Base-by-base conservation (phyloP, 306 rosid species). In the Medicago lupulina region DNA sequence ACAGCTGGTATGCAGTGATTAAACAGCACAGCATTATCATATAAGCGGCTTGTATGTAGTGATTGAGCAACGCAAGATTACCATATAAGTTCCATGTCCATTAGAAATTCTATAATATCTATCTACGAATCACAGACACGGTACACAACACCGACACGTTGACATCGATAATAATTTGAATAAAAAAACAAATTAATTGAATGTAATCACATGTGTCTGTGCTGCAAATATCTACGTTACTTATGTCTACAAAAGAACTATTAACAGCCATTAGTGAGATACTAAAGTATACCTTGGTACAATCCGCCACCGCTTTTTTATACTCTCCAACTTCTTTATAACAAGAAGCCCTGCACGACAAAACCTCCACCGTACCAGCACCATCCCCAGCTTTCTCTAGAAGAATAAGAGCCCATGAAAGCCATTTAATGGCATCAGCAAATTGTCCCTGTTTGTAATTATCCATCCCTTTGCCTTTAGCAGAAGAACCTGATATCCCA, bases 291-390 rank as follows among this genome's bases (percentile, higher is more conserved):
- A 96, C 99, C 99, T 87, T 89, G 40, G 99, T 87, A 86, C 99
- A 96, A 79, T 96, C 99, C 4, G 92, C 97, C 73, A 96, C 99
- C 4, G 98, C 98, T 80, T 96, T 95, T 87, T 96, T 96, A 82
- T 92, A 96, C 88, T 92, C 97, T 55, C 99, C 97, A 25, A 96
- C 99, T 85, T 96, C 99, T 84, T 96, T 96, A 83, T 90, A 96
- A 87, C 99, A 92, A 0, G 99, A 96, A 79, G 99, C 97, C 82
- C 99, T 84, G 85, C 91, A 89, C 0, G 98, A 88, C 85, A 96
- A 83, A 65, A 92, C 97, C 77, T 96, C 98, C 6, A 19, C 61
- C 1, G 84, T 3, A 38, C 82, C 85, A 6, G 84, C 83, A 71
- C 15, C 63, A 83, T 92, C 92, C 63, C 91, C 91, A 14, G 86